Evolutionary conservation across 371 early-diverging fungal genomes (phyloP).

Genomic region (Mucor ambiguus): DNA sequence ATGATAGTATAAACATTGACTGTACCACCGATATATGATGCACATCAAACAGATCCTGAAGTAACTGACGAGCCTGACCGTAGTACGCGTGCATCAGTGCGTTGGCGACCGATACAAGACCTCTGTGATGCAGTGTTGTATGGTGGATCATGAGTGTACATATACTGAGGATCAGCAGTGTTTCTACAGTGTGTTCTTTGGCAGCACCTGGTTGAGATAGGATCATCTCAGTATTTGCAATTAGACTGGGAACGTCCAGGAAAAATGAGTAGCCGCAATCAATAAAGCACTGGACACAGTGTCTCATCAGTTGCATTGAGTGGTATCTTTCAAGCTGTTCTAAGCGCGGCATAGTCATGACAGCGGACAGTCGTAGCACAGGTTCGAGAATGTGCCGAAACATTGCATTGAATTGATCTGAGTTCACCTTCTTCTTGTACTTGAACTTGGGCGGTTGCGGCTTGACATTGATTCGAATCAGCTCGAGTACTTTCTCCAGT

Average conservation of each 20-base stretch:
- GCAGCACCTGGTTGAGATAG: conserved; percentile 34
- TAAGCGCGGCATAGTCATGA: conserved; percentile 10
- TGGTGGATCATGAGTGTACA: conserved; percentile 45
- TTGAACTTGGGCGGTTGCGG: conserved; percentile 31
- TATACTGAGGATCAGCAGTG: conserved; percentile 41
- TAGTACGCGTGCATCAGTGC: conserved; percentile 39
- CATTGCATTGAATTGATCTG: conserved; percentile 17
- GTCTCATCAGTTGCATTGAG: conserved; percentile 41
- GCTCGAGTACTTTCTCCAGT: conserved; percentile 47
- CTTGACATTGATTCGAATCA: conserved; percentile 44
- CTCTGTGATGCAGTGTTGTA: conserved; percentile 33
- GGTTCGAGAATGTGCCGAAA: conserved; percentile 31
- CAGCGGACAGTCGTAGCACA: conserved; percentile 23
- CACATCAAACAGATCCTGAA: conserved; percentile 49
- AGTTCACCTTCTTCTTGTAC: conserved; percentile 11
- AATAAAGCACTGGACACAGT: conserved; percentile 46
- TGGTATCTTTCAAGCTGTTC: conserved; percentile 35
- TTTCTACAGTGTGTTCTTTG: conserved; percentile 33
- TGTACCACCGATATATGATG: conserved; percentile 44
- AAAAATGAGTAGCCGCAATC: conserved; percentile 45
- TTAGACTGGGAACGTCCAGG: conserved; percentile 34
- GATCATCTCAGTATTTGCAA: conserved; percentile 38
- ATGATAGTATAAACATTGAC: conserved; percentile 43
- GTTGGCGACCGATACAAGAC: conserved; percentile 25
- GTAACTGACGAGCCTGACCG: conserved; percentile 36